Evolutionary conservation across 1,139 yeast species (phyloP), one percentile per base, ranked within the genome.

Genomic region (Magnusiomyces ingens): DNA sequence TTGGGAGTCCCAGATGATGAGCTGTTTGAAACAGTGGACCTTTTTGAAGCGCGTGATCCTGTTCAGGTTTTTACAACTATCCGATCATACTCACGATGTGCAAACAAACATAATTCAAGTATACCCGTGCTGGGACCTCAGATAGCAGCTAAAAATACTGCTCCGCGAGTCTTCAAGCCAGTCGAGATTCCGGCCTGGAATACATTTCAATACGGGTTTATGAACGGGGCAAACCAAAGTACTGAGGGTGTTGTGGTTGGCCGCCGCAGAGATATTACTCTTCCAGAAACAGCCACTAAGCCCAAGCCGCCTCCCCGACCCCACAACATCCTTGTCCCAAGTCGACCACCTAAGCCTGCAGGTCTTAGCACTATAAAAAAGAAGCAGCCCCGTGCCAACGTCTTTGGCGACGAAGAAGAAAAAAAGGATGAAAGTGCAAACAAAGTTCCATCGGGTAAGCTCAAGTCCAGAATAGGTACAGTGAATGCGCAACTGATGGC

Each of bases 1-100:
- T 71, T 84, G 47, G 93, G 94, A 1, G 82, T 89, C 2, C 89
- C 93, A 3, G 88, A 85, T 58, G 91, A 87, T 64, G 96, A 89
- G 65, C 71, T 85, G 49, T 89, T 89, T 65, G 93, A 85, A 61
- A 88, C 96, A 0, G 79, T 85, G 6, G 96, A 89, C 64, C 72
- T 89, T 56, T 88, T 72, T 61, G 96, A 89, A 63, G 68, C 71
- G 38, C 77, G 79, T 59, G 95, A 89, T 66, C 90, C 93, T 0
- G 84, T 86, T 50, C 91, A 85, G 60, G 89, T 89, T 3, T 70
- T 84, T 17, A 81, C 86, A 58, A 79, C 94, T 0, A 71, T 89
- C 47, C 82, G 86, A 63, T 80, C 95, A 1, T 74, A 89, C 51
- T 84, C 94, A 0, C 73, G 96, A 55, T 74, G 79, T 58, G 79